Conservation (phyloP, 768 basidiomycete species). For the Termitomyces bulborhizus region DNA sequence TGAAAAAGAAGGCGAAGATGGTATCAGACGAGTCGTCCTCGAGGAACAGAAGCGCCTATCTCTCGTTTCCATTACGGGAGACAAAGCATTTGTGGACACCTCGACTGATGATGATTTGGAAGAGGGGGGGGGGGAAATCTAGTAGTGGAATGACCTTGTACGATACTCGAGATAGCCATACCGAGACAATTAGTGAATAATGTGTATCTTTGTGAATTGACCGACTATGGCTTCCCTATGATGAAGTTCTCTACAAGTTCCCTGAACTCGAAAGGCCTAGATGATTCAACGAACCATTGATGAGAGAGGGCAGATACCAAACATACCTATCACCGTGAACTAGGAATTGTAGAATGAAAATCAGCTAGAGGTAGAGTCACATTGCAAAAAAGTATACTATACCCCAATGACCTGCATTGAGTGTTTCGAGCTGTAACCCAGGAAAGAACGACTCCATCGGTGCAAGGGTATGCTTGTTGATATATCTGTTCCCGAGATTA, state of each 20-base stretch:
- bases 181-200: neutral
- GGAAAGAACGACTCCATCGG: slow-evolving; percentile 67
- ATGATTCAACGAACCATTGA: neutral
- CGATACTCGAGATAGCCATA: neutral
- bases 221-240: slow-evolving; percentile 4
- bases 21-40: slow-evolving; percentile 1
- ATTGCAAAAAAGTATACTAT: slow-evolving; percentile 15
- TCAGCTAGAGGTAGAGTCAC: neutral
- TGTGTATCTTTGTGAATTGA: neutral
- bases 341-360: slow-evolving; percentile 16
- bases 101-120: neutral
- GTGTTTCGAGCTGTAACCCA: slow-evolving; percentile 45
- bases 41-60: slow-evolving; percentile 2
- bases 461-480: slow-evolving; percentile 66
- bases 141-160: neutral
- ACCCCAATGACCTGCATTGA: slow-evolving; percentile 86
- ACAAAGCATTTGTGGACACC: neutral
- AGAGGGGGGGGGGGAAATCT: neutral
- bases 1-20: slow-evolving; percentile 15
- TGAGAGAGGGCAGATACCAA: neutral
- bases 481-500: slow-evolving; percentile 39
- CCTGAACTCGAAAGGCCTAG: slow-evolving; percentile 44
- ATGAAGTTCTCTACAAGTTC: slow-evolving; percentile 21
- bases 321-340: slow-evolving; percentile 66
- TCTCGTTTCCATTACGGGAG: neutral